phyloP scores from a whole-genome alignment of 2,329 filamentous ascomycete genomes.

The Penicillium rolfsii region DNA sequence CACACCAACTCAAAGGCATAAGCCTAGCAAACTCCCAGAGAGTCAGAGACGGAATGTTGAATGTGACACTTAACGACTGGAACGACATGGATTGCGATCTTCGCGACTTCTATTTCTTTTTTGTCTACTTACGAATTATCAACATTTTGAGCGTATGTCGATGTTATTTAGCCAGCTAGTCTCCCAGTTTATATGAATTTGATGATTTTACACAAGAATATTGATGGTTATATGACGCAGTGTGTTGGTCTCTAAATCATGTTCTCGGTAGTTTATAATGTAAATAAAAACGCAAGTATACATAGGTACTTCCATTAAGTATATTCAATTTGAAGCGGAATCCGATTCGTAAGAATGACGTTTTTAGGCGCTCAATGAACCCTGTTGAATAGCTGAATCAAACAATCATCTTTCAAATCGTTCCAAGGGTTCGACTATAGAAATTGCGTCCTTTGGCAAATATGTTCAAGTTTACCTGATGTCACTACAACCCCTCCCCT shows the following conservation, averaged over 20 bases:
- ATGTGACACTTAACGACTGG: constrained; percentile 17
- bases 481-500: no score
- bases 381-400: not conserved
- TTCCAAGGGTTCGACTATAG: not conserved
- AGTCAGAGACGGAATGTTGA: not conserved
- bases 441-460: not conserved
- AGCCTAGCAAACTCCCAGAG: not conserved
- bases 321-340: not conserved
- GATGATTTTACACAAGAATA: not conserved
- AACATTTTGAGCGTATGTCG: constrained; percentile 12
- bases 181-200: constrained; percentile 13
- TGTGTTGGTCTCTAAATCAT: not conserved
- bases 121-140: not conserved
- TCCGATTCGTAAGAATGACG: not conserved
- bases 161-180: constrained; percentile 19
- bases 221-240: not conserved
- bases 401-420: not conserved
- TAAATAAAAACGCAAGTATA: no score
- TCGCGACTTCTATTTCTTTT: constrained; percentile 2
- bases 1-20: not conserved
- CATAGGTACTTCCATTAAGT: no score
- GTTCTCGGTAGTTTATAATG: no score
- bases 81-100: constrained; percentile 24
- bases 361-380: not conserved
- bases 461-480: not conserved